Evolutionary conservation across 257 asterid genomes (phyloP), one percentile per base, ranked within the genome.

Genomic region (Solanum raphanifolium): DNA sequence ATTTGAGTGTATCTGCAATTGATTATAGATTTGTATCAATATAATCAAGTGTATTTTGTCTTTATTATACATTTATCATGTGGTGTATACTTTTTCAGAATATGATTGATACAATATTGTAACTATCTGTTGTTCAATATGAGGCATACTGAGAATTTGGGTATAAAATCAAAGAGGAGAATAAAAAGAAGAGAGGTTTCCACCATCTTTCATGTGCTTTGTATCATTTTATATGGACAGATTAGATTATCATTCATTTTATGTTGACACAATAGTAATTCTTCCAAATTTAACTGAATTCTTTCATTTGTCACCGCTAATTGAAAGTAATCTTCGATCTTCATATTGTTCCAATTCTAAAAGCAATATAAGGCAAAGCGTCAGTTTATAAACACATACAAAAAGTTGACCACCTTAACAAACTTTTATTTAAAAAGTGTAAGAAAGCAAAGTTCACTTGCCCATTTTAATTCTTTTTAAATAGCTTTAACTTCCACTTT

Each of bases 401-500:
- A 72, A 18, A 73, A 18, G 27, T 73, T 66, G 29, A 73, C 46
- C 13, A 72, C 20, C 87, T 55, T 65, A 82, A 39, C 39, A 10
- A 83, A 32, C 48, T 48, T 62, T 62, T 62, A 39, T 32, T 32
- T 84, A 23, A 13, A 21, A 75, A 86, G 82, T 29, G 78, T 29
- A 76, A 86, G 75, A 66, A 60, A 78, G 88, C 87, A 82, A 74
- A 74, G 85, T 83, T 86, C 52, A 39, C 9, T 58, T 83, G 71
- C 86, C 38, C 15, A 52, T 29, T 52, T 31, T 15, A 32, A 48
- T 52, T 12, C 4, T 73, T 73, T 35, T 35, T 18, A 20, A 35
- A 20, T 52, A 21, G 76, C 87, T 83, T 78, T 32, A 68, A 29
- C 90, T 90, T 88, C 76, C 87, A 58, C 60, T 88, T 87, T 43